Percentiles rank a stretch among this genome's conserved stretches.
phyloP scores from a whole-genome alignment of 805 yeast species.

The Priceomyces melissophilus region DNA sequence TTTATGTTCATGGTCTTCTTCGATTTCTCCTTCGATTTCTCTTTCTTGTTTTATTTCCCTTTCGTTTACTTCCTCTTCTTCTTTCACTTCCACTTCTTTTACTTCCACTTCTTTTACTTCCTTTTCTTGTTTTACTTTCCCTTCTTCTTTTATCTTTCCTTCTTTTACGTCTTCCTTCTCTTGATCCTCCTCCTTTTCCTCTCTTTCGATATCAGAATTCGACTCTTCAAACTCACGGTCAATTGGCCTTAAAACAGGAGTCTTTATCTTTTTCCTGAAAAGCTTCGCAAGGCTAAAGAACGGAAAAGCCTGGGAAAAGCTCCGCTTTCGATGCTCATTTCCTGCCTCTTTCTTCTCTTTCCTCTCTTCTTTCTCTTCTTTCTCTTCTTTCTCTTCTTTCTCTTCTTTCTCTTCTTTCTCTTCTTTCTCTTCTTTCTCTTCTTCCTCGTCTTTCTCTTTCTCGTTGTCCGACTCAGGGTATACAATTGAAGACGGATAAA shows the following conservation, averaged over 20 bases:
- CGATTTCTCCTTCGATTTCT: conserved; percentile 3
- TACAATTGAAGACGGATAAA: conserved; percentile 2
- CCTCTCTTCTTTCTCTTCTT: conserved; percentile 1
- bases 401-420: conserved; percentile 3
- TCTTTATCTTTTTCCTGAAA: neutral
- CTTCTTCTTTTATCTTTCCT: neutral
- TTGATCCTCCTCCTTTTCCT: neutral
- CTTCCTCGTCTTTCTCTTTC: neutral
- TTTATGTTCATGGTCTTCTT: conserved; percentile 1
- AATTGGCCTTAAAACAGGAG: neutral
- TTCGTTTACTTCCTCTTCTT: conserved; percentile 1
- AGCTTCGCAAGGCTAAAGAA: conserved; percentile 1
- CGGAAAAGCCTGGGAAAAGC: neutral
- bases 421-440: neutral
- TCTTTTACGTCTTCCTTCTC: neutral
- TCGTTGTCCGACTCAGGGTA: too few species aligned
- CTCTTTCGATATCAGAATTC: conserved; percentile 9
- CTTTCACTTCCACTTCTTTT: neutral
- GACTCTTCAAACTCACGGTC: conserved; percentile 2
- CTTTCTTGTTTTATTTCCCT: conserved; percentile 6
- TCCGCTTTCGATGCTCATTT: neutral
- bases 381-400: neutral
- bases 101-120: neutral
- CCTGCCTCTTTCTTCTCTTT: conserved; percentile 2
- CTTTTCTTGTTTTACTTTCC: neutral